Conservation (phyloP, 345 rosid species). For the Boechera divaricarpa region DNA sequence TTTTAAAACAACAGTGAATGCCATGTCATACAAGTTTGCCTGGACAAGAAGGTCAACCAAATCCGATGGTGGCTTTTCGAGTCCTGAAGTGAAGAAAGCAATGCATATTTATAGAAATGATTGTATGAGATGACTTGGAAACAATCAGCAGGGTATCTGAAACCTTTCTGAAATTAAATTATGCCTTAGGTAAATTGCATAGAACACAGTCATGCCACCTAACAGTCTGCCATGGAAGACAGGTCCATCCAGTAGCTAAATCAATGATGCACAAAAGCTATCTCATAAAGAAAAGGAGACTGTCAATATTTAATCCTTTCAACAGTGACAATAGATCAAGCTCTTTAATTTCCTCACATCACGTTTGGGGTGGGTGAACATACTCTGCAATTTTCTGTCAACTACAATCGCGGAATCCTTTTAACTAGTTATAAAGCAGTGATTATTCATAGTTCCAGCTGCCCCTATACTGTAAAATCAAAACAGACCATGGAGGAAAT, state of each 20-base stretch:
- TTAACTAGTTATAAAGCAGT: constrained; percentile 16
- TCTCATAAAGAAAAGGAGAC: constrained; percentile 15
- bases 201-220: constrained; percentile 19
- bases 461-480: constrained; percentile 24
- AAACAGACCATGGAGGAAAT: constrained; percentile 20
- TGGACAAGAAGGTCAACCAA: constrained; percentile 84
- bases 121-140: constrained; percentile 17
- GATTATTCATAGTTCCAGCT: constrained; percentile 20
- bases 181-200: constrained; percentile 21
- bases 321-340: constrained; percentile 8
- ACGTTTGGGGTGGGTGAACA: constrained; percentile 4
- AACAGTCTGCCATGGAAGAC: constrained; percentile 24
- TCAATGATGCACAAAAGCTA: constrained; percentile 31
- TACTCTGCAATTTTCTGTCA: constrained; percentile 21
- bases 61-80: constrained; percentile 60
- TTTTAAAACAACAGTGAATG: constrained; percentile 75
- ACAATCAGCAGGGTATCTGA: constrained; percentile 13
- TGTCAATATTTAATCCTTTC: constrained; percentile 22
- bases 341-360: constrained; percentile 19
- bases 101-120: constrained; percentile 22
- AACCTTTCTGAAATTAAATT: constrained; percentile 27
- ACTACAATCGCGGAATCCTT: constrained; percentile 15
- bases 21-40: constrained; percentile 79
- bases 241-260: constrained; percentile 5
- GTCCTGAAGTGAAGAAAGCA: constrained; percentile 51